These are phyloP conservation scores for Podospora sp. DNA, from an alignment of 495 filamentous ascomycete genomes.

Conservation along the genomic window DNA sequence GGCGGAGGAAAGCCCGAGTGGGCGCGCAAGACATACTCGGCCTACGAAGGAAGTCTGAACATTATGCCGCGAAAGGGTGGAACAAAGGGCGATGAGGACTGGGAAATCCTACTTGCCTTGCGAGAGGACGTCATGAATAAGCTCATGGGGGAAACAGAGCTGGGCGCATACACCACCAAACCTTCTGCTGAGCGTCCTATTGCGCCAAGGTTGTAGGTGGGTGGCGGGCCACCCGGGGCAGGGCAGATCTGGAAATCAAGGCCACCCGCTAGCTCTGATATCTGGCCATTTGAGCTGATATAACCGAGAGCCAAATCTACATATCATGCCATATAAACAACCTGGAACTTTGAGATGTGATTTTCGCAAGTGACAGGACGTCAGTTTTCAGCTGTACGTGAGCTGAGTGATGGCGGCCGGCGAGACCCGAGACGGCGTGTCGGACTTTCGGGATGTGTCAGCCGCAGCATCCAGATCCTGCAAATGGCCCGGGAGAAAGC, in stretches of 20 bases:
- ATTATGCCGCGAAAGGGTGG: conserved; percentile 16
- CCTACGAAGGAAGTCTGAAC: conserved; percentile 1
- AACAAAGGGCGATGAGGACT: conserved; percentile 13
- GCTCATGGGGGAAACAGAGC: not conserved
- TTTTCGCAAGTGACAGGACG: too few relatives aligned
- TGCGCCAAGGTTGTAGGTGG: too few relatives aligned
- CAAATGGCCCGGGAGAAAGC: not conserved
- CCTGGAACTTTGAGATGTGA: too few relatives aligned
- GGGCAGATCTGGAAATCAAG: too few relatives aligned
- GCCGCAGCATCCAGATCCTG: not conserved
- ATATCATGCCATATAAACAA: not conserved
- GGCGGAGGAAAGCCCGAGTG: not conserved
- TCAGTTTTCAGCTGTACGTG: not conserved
- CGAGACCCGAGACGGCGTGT: not conserved
- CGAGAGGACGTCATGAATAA: conserved; percentile 11
- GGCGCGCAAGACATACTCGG: conserved; percentile 1
- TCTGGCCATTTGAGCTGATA: too few relatives aligned
- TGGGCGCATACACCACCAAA: not conserved
- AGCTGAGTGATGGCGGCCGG: not conserved
- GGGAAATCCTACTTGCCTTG: conserved; percentile 16
- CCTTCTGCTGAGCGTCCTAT: not conserved
- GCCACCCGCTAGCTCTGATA: too few relatives aligned
- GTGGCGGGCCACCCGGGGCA: too few relatives aligned
- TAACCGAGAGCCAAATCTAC: too few relatives aligned
- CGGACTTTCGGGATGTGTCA: not conserved